These are phyloP conservation scores for Didymella sp. DNA, from an alignment of 2,329 filamentous ascomycete species.

Conservation along the genomic window DNA sequence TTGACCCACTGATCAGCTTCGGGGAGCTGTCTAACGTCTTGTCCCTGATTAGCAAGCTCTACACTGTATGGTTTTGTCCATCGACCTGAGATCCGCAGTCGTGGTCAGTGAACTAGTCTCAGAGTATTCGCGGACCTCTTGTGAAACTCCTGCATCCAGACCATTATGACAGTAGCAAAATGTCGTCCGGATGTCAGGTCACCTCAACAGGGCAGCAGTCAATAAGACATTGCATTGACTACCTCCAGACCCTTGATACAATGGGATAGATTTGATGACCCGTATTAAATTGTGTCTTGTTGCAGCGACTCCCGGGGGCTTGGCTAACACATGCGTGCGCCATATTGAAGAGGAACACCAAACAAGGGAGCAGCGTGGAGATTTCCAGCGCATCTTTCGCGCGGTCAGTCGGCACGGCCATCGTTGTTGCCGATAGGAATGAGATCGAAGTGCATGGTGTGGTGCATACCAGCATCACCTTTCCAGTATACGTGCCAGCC, in stretches of 20 bases:
- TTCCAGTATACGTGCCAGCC: conserved; percentile 36
- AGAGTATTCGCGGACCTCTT: no score
- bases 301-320: no score
- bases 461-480: conserved; percentile 13
- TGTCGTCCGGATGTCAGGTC: no score
- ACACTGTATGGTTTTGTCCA: neutral
- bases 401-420: neutral
- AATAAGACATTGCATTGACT: neutral
- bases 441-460: conserved; percentile 19
- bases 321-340: no score
- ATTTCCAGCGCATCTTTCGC: neutral
- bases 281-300: no score
- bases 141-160: no score
- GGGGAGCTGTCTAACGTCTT: no score
- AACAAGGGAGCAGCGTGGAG: neutral
- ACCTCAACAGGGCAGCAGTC: no score
- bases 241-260: neutral
- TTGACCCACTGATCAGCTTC: neutral
- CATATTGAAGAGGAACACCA: neutral
- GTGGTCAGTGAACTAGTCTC: neutral
- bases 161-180: no score
- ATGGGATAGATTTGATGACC: neutral
- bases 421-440: neutral
- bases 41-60: no score
- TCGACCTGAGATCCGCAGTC: neutral